Base-by-base conservation (phyloP, 148 eudicot species). In the Persicaria maculosa region DNA sequence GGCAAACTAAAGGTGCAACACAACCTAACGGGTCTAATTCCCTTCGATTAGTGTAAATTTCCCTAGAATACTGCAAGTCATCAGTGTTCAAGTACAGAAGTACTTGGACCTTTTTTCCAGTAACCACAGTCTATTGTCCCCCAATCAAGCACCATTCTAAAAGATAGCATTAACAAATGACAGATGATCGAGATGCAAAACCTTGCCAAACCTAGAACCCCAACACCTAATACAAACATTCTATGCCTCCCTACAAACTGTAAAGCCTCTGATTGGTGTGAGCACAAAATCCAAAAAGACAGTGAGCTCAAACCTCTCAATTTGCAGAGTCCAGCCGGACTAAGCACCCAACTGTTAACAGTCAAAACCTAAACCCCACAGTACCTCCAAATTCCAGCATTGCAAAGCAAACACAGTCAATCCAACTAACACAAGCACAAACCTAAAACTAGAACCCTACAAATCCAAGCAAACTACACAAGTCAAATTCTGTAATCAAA, bases 391-490 rank as follows among this genome's bases (percentile, higher is more conserved):
- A 46, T 40, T 71, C 73, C 73, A 45, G 17, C 31, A 17, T 17
- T 17, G 46, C 50, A 44, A 22, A 67, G 8, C 45, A 31, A 31
- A 65, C 71, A 10, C 7, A 69, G 50, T 19, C 72, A 69, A 43
- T 43, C 48, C 48, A 43, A 44, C 47, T 69, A 6, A 8, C 5
- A 44, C 44, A 69, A 69, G 44, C 11, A 16, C 72, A 44, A 69
- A 44, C 44, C 72, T 19, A 69, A 44, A 44, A 69, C 72, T 19
- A 22, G 8, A 46, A 46, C 84, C 50, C 74, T 50, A 61, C 48
- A 75, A 53, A 65, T 45, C 31, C 55, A 77, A 70, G 6, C 70
- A 40, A 65, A 40, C 17, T 48, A 40, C 74, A 54, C 45, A 40
- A 74, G 46, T 64, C 25, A 53, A 53, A 52, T 5, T 17, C 48